Base-by-base conservation (phyloP, 2,329 filamentous ascomycete genomes). In the Aspergillus neoniger region DNA sequence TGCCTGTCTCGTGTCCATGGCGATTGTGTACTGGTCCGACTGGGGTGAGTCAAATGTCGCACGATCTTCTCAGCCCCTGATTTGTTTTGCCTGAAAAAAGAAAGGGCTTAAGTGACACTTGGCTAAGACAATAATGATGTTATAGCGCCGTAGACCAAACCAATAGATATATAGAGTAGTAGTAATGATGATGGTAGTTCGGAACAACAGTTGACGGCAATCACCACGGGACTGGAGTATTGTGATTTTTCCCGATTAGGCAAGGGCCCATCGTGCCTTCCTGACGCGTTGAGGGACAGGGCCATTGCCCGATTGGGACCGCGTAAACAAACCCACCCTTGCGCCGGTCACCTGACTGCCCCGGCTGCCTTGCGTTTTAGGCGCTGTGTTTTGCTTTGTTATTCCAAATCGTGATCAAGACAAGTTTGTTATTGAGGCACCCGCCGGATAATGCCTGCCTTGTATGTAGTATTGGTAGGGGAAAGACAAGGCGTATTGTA, bases 1-100 rank as follows among this genome's bases (percentile, higher is more conserved):
- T 14, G 67, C 62, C 21, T 66, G 66, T 65, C 68, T 66, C 17
- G 67, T 68, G 21, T 70, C 67, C 70, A 74, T 73, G 25, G 51
- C 58, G 38, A 51, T 28, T 47, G 10, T 43, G 44, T 56, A 53
- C 41, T 39, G 54, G 21, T 14, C 57, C 23, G 41, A 23, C 21
- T 30, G 25, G 28, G 12, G 6, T 30, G 25, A 50, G 23, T 50
- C 47, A 30, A 30, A n/a, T 30, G 47, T 50, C 25, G 47, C 47
- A 50, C 47, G n/a, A 50, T 28, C n/a, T 15, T 14, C 14, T 50
- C n/a, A 30, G n/a, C 15, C 25, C 15, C 25, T 17, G 47, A 5
- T n/a, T 30, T 19, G 25, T 50, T 10, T 50, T 32, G 47, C 12
- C 14, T 32, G n/a, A 4, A n/a, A 28, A 12, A n/a, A 7, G n/a